phyloP scores from a whole-genome alignment of 73 alveolate genomes.

The Tetrahymena thermophila region DNA sequence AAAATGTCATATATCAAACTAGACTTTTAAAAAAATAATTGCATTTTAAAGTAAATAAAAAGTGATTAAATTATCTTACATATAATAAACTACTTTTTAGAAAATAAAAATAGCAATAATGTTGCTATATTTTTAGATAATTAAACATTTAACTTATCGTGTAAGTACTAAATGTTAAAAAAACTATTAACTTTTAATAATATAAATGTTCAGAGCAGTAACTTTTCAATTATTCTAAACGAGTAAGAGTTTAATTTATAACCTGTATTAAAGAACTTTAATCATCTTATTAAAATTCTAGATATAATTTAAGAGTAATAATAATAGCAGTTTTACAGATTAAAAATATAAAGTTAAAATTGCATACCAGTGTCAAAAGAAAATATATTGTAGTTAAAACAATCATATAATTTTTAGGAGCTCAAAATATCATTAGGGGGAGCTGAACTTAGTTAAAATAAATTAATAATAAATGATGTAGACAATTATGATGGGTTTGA shows the following conservation, averaged over 20 bases:
- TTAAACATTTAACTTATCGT: too few relatives aligned
- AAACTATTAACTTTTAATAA: too few relatives aligned
- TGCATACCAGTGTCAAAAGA: not conserved
- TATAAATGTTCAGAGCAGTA: not conserved
- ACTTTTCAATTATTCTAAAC: not conserved
- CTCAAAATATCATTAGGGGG: not conserved
- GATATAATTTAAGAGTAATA: not conserved
- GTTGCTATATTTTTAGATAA: not conserved
- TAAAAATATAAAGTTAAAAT: not conserved
- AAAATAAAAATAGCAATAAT: too few relatives aligned
- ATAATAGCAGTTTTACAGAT: not conserved
- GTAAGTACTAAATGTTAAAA: too few relatives aligned
- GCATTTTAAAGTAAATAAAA: not conserved
- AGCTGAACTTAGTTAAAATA: not conserved
- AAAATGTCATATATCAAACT: too few relatives aligned
- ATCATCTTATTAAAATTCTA: not conserved
- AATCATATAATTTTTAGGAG: not conserved
- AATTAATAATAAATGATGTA: not conserved
- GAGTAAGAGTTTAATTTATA: not conserved
- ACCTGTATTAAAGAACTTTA: too few relatives aligned
- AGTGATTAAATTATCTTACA: too few relatives aligned
- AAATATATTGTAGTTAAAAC: not conserved
- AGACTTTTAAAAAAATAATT: too few relatives aligned
- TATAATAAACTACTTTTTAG: too few relatives aligned
- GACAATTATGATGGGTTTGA: not conserved